phyloP scores from a whole-genome alignment of 2,329 filamentous ascomycete genomes.

The Tolypocladium pustulatum region DNA sequence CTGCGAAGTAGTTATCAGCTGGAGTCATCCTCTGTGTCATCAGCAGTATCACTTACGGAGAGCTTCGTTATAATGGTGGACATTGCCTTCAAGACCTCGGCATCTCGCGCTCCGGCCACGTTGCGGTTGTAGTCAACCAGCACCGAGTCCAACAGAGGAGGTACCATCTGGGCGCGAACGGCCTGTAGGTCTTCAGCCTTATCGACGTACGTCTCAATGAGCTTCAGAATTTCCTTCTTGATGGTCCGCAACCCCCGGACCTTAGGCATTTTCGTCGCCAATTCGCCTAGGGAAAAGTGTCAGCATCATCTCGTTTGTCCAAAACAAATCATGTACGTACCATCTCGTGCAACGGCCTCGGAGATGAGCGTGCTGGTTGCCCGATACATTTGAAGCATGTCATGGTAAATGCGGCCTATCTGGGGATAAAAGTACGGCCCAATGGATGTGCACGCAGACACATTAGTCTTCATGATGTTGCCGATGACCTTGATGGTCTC shows the following conservation, averaged over 20 bases:
- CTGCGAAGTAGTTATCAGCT: constrained; percentile 30
- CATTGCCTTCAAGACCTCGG: constrained; percentile 95
- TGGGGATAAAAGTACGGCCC: constrained; percentile 97
- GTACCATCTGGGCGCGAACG: constrained; percentile 87
- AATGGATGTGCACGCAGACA: constrained; percentile 94
- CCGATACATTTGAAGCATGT: constrained; percentile 98
- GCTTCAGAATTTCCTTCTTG: constrained; percentile 98
- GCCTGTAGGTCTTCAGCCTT: constrained; percentile 94
- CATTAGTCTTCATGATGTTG: constrained; percentile 99
- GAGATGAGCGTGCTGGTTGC: constrained; percentile 96
- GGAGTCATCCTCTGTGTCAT: neutral
- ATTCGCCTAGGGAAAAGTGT: constrained; percentile 47
- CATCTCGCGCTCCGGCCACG: constrained; percentile 87
- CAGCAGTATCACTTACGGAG: constrained; percentile 56
- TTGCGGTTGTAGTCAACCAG: constrained; percentile 96
- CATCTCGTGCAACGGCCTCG: constrained; percentile 77
- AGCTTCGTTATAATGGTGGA: constrained; percentile 95
- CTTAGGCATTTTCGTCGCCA: constrained; percentile 95
- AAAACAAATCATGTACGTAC: constrained; percentile 28
- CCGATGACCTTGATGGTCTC: constrained; percentile 98
- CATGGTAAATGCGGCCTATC: constrained; percentile 92
- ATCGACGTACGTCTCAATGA: constrained; percentile 96
- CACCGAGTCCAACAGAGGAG: constrained; percentile 88
- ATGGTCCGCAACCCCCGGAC: constrained; percentile 92
- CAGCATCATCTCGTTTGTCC: neutral